Base-by-base conservation (phyloP, 2,329 filamentous ascomycete genomes). In the Sarocladiaceae sp. region DNA sequence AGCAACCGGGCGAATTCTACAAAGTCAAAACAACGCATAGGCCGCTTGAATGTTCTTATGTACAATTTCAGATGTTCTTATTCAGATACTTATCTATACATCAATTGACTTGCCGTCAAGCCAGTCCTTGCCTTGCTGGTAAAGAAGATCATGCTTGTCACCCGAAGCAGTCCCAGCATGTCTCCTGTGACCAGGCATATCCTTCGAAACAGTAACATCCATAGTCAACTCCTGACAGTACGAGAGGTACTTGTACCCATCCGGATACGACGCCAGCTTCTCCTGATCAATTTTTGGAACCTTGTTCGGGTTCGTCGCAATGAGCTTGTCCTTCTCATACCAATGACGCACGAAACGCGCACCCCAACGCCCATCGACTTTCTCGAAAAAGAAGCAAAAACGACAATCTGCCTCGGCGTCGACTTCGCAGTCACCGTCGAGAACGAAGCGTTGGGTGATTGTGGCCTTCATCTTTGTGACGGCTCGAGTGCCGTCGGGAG, bases 301-400 rank as follows among this genome's bases (percentile, higher is more conserved):
- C 50, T 65, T 69, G 4, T 60, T 63, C 1, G 74, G 73, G 53
- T 76, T 69, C 2, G 74, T 71, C 6, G 66, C 67, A 51, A 74
- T 66, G 39, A 78, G 55, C 60, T 78, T 78, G 59, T 78, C 75
- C 65, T 78, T 78, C 60, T 78, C 76, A 54, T 78, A 78, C 68
- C 71, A 78, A 56, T 75, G 74, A 4, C 71, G 60, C 23, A 76
- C 74, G 49, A 71, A 73, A 2, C 64, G 60, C 1, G 74, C 73
- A 4, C 67, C 64, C 74, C 75, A 78, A 2, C 54, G 47, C 2
- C 59, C 65, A 22, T 68, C 60, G 2, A 61, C 52, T 56, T 71
- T 72, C 49, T 71, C 68, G 51, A 72, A 76, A 53, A 74, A 74
- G 60, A 75, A 74, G 42, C 62, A 68, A 56, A 76, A 75, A 1